phyloP scores from a whole-genome alignment of 164 flowering plant species.

The Euptelea pleiosperma region DNA sequence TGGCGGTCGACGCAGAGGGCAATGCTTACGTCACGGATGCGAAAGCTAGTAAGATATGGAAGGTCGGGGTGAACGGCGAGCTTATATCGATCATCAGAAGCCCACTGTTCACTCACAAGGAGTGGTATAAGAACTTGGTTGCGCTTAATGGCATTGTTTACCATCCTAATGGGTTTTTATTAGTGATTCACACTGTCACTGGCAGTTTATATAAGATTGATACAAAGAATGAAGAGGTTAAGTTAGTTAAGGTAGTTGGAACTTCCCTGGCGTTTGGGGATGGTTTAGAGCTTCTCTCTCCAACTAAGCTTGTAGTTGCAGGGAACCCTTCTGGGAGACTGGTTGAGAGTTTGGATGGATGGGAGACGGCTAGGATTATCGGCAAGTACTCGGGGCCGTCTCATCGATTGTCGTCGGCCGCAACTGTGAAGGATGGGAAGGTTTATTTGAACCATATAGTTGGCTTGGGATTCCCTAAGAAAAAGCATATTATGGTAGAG shows the following conservation, averaged over 20 bases:
- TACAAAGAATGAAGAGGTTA: constrained; percentile 34
- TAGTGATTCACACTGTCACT: constrained; percentile 59
- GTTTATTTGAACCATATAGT: constrained; percentile 61
- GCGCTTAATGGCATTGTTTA: constrained; percentile 79
- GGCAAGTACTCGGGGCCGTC: constrained; percentile 46
- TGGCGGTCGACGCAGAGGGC: constrained; percentile 79
- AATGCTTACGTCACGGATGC: constrained; percentile 81
- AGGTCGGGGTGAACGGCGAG: constrained; percentile 61
- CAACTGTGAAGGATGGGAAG: constrained; percentile 79
- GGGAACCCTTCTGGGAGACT: constrained; percentile 62
- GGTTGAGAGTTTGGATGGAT: constrained; percentile 81
- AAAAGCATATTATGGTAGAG: constrained; percentile 73
- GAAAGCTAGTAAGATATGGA: constrained; percentile 67
- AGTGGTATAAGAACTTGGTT: constrained; percentile 69
- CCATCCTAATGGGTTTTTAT: constrained; percentile 83
- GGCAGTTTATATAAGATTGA: constrained; percentile 65
- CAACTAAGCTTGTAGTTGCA: constrained; percentile 67
- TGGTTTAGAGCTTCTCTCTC: constrained; percentile 74
- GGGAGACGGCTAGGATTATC: constrained; percentile 65
- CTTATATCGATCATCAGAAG: constrained; percentile 39
- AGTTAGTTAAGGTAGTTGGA: constrained; percentile 41
- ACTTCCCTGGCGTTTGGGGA: constrained; percentile 67
- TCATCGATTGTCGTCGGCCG: constrained; percentile 72
- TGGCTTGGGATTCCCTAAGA: constrained; percentile 71
- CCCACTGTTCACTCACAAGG: constrained; percentile 59